Evolutionary conservation across 2,329 filamentous ascomycete species (phyloP), one percentile per base, ranked within the genome.

Genomic region (Dactylonectria macrodidyma): DNA sequence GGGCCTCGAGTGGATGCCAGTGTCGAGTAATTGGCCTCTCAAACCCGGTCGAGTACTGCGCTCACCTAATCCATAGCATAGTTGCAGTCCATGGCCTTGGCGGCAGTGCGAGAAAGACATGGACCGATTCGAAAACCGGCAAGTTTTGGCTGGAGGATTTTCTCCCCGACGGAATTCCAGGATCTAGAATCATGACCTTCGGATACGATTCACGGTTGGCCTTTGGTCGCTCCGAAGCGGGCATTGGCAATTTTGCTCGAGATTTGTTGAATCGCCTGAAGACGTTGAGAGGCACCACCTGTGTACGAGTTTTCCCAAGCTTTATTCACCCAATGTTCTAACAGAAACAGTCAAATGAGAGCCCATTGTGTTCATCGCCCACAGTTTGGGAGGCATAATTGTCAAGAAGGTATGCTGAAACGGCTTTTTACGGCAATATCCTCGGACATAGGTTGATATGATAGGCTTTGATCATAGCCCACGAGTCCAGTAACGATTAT

Each of bases 331-430:
- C 26, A 2, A n/a, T 44, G 14, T 44, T 7, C 14, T 44, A n/a
- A 44, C 41, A 9, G n/a, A 2, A n/a, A 8, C n/a, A 44, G 41
- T n/a, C 41, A 44, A 8, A 44, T n/a, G 41, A 44, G 8, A 44
- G n/a, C 41, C 41, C n/a, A n/a, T 44, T n/a, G 41, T 44, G 9
- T 44, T 44, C 6, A 9, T 44, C n/a, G 41, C 41, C n/a, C 41
- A 44, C 8, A 44, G 62, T 1, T 62, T 71, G 0, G 68, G 69
- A 0, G 69, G 69, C 0, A 52, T 71, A 5, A n/a, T 44, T 8
- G 41, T 44, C 14, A 44, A 44, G 41, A 44, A 44, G 16, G 41
- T 44, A 44, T 44, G 11, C 16, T 6, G 4, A 19, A 14, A 14
- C 41, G 6, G 14, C 38, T 8, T 41, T 16, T 41, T n/a, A 14